These are phyloP conservation scores for Allantophomopsis cytisporea DNA, from an alignment of 2,329 filamentous ascomycete genomes.

Conservation along the genomic window DNA sequence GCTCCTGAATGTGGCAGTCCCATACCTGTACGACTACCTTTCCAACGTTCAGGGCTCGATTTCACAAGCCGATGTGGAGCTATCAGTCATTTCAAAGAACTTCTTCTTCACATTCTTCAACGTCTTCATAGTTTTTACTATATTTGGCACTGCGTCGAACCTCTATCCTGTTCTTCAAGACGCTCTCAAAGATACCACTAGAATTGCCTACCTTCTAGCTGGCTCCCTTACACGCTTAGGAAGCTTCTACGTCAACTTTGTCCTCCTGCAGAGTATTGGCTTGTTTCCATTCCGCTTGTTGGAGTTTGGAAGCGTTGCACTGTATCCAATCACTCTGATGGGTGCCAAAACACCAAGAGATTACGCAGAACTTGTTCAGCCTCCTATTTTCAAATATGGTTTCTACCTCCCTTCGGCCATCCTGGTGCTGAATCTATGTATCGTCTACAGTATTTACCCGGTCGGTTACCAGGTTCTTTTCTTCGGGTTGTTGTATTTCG, in stretches of 20 bases:
- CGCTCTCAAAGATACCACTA: slow-evolving; percentile 64
- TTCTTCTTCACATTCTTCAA: slow-evolving; percentile 99
- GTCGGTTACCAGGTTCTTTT: slow-evolving; percentile 70
- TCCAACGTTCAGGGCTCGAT: slow-evolving; percentile 90
- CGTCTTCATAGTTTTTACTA: slow-evolving; percentile 88
- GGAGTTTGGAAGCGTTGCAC: slow-evolving; percentile 71
- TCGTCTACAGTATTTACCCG: slow-evolving; percentile 83
- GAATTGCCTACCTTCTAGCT: slow-evolving; percentile 65
- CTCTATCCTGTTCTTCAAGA: slow-evolving; percentile 62
- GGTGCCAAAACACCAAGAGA: slow-evolving; percentile 81
- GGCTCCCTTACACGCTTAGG: slow-evolving; percentile 60
- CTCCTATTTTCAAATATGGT: slow-evolving; percentile 85
- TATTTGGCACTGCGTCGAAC: slow-evolving; percentile 67
- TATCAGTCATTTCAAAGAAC: slow-evolving; percentile 94
- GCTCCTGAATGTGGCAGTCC: slow-evolving; percentile 76
- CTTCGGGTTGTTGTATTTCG: slow-evolving; percentile 72
- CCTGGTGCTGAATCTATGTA: slow-evolving; percentile 85
- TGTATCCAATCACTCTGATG: slow-evolving; percentile 72
- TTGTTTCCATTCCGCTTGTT: slow-evolving; percentile 85
- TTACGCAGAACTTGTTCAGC: slow-evolving; percentile 66
- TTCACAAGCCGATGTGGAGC: slow-evolving; percentile 84
- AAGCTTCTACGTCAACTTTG: slow-evolving; percentile 84
- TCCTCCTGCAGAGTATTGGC: slow-evolving; percentile 87
- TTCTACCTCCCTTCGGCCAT: slow-evolving; percentile 91
- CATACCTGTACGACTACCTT: slow-evolving; percentile 88